A percentile compares a stretch with the other conserved stretches of the same genome.
Evolutionary conservation across 331 rosid genomes (phyloP).

Genomic region (Ulmus americana): DNA sequence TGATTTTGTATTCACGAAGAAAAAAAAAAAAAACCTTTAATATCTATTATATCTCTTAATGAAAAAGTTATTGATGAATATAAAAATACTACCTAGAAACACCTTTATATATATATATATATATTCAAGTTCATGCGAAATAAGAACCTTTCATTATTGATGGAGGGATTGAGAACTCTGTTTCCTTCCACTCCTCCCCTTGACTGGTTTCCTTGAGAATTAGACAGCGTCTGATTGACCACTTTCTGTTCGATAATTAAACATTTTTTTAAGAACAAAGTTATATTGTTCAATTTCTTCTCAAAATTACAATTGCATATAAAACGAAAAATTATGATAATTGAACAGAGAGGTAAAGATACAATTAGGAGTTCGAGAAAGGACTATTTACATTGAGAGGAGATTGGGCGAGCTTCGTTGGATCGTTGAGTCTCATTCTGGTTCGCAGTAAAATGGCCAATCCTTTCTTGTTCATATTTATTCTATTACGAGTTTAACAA

Average conservation of each 20-base stretch:
- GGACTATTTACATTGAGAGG: conserved; percentile 46
- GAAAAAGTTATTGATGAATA: too few species aligned
- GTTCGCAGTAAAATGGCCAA: conserved; percentile 78
- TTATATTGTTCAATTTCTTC: not conserved
- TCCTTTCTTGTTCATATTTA: conserved; percentile 55
- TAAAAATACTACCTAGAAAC: not conserved
- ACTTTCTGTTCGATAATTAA: conserved; percentile 33
- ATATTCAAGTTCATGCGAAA: not conserved
- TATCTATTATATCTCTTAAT: too few species aligned
- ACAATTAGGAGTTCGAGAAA: not conserved
- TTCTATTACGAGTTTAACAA: too few species aligned
- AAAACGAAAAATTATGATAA: not conserved
- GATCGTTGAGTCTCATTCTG: conserved; percentile 67
- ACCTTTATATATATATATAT: not conserved
- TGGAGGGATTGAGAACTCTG: conserved; percentile 25
- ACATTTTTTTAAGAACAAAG: not conserved
- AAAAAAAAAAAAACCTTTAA: too few species aligned
- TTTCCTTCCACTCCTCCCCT: conserved; percentile 24
- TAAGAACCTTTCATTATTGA: conserved; percentile 49
- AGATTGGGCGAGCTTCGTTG: conserved; percentile 45
- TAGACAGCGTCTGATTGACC: conserved; percentile 31
- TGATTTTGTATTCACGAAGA: too few species aligned
- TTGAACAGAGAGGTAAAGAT: not conserved
- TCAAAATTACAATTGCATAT: not conserved
- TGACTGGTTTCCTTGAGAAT: conserved; percentile 35